Percentiles rank a stretch among this genome's conserved stretches.
Evolutionary conservation across 176 grass and related monocot genomes (phyloP).

Genomic region (Phoenix roebelenii): DNA sequence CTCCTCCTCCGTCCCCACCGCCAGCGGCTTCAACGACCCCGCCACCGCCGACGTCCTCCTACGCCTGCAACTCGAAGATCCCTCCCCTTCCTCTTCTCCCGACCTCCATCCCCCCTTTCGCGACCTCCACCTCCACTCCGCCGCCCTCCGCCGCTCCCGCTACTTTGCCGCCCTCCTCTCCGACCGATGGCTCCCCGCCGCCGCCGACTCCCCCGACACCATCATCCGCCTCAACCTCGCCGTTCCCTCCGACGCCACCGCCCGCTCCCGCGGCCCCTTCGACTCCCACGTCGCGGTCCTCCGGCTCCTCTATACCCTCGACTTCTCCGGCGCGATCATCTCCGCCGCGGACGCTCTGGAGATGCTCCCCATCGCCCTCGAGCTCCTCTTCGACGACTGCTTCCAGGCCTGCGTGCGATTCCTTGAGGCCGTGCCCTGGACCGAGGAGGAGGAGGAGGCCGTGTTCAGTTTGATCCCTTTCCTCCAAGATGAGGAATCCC

Average conservation of each 20-base stretch:
- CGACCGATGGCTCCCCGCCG: constrained; percentile 24
- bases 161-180: constrained; percentile 55
- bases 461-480: constrained; percentile 46
- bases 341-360: constrained; percentile 45
- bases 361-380: constrained; percentile 44
- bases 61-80: too few relatives aligned
- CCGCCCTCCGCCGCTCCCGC: constrained; percentile 25
- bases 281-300: constrained; percentile 46
- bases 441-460: constrained; percentile 33
- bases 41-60: too few relatives aligned
- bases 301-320: constrained; percentile 50
- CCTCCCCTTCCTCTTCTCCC: background rate
- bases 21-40: too few relatives aligned
- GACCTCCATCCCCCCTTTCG: constrained; percentile 4
- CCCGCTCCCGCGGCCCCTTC: constrained; percentile 25
- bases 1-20: too few relatives aligned
- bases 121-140: constrained; percentile 43
- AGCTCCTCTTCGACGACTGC: constrained; percentile 55
- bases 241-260: background rate
- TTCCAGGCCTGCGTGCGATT: constrained; percentile 36
- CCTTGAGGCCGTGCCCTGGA: constrained; percentile 66
- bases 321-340: constrained; percentile 38
- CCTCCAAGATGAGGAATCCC: constrained; percentile 43
- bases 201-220: too few relatives aligned
- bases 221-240: constrained; percentile 9